These are phyloP conservation scores for Rubus idaeus DNA, from an alignment of 306 rosid genomes.

Conservation along the genomic window DNA sequence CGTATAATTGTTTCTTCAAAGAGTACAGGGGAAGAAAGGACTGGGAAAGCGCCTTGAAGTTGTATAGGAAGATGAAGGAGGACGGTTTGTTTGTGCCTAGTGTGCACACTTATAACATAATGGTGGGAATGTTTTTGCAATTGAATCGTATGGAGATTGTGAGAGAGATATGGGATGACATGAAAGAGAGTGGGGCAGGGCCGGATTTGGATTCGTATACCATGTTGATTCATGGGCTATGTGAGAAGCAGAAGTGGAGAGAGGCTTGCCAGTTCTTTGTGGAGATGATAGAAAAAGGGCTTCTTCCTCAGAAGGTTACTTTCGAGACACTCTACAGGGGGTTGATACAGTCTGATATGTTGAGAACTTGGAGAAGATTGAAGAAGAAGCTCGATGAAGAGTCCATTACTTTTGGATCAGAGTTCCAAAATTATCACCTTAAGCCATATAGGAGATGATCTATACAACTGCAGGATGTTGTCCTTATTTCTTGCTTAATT, in stretches of 20 bases:
- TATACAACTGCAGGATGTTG: not conserved
- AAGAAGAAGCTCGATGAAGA: slow-evolving; percentile 89
- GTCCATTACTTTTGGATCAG: slow-evolving; percentile 77
- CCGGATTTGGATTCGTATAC: slow-evolving; percentile 87
- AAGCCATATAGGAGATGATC: slow-evolving; percentile 79
- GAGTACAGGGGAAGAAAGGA: slow-evolving; percentile 81
- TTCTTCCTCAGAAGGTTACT: slow-evolving; percentile 85
- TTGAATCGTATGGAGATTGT: slow-evolving; percentile 46
- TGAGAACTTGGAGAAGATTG: slow-evolving; percentile 93
- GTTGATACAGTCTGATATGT: slow-evolving; percentile 76
- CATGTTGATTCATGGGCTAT: slow-evolving; percentile 63
- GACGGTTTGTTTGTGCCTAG: slow-evolving; percentile 56
- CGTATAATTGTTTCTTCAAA: slow-evolving; percentile 80
- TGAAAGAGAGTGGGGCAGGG: slow-evolving; percentile 64
- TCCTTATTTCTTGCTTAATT: not conserved
- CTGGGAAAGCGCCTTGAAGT: slow-evolving; percentile 55
- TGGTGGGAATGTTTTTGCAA: slow-evolving; percentile 64
- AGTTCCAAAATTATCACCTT: slow-evolving; percentile 68
- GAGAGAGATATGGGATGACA: slow-evolving; percentile 70
- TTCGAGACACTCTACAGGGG: slow-evolving; percentile 86
- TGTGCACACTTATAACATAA: slow-evolving; percentile 59
- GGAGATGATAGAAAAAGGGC: slow-evolving; percentile 92
- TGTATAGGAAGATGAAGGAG: slow-evolving; percentile 73
- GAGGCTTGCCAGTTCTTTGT: slow-evolving; percentile 79
- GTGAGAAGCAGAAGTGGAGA: slow-evolving; percentile 69